Evolutionary conservation across 352 stramenopile genomes (phyloP).

Genomic region (Phytophthora chlamydospora): DNA sequence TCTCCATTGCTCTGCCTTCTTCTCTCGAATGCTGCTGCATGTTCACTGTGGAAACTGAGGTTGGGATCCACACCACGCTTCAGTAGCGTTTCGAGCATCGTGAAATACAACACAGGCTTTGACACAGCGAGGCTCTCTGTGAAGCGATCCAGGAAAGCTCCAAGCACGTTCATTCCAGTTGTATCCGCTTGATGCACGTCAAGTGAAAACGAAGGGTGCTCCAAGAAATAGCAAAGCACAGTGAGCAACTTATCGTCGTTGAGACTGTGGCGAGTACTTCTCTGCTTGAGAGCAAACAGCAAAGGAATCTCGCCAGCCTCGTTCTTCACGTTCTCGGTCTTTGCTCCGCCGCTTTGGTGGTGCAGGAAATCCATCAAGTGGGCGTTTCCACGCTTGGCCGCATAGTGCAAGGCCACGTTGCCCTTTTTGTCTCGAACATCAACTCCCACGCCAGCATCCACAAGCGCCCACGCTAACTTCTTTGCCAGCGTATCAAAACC

Average conservation of each 20-base stretch:
- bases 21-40: conserved; percentile 17
- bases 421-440: conserved; percentile 39
- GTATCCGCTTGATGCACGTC: conserved; percentile 42
- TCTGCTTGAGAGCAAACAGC: conserved; percentile 60
- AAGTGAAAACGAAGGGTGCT: conserved; percentile 41
- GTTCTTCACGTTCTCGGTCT: conserved; percentile 51
- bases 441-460: conserved; percentile 55
- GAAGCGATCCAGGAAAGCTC: conserved; percentile 66
- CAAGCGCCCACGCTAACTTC: conserved; percentile 68
- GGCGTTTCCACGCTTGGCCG: conserved; percentile 54
- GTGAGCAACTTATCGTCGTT: conserved; percentile 33
- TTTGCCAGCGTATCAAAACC: conserved; percentile 59
- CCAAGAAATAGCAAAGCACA: conserved; percentile 58
- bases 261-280: conserved; percentile 31
- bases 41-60: conserved; percentile 39
- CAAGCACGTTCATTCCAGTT: conserved; percentile 54
- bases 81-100: conserved; percentile 58
- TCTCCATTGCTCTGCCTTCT: neutral
- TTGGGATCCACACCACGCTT: conserved; percentile 64
- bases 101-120: conserved; percentile 34
- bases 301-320: conserved; percentile 55
- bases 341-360: conserved; percentile 43
- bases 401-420: conserved; percentile 65
- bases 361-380: conserved; percentile 79
- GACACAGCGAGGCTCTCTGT: conserved; percentile 27